Conservation (phyloP, 192 early-diverging fungal genomes). For the Coemansia sp. region DNA sequence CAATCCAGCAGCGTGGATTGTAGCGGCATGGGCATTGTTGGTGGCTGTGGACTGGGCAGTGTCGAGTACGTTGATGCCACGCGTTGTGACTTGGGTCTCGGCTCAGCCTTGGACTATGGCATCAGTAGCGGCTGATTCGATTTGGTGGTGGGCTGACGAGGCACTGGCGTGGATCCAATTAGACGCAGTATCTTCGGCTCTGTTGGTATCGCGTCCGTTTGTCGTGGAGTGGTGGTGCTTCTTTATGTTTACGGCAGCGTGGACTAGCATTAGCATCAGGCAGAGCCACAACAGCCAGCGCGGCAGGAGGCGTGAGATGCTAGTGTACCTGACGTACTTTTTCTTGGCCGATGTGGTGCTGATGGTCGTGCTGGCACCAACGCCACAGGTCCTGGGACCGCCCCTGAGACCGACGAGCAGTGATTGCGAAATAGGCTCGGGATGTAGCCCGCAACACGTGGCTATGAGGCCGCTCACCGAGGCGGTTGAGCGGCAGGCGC, state of each 20-base stretch:
- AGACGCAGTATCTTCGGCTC: constrained; percentile 8
- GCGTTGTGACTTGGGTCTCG: constrained; percentile 24
- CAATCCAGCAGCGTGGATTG: constrained; percentile 16
- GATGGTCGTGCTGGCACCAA: constrained; percentile 8
- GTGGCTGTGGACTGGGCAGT: constrained; percentile 36
- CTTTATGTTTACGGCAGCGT: constrained; percentile 10
- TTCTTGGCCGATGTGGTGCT: constrained; percentile 22
- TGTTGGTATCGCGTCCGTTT: constrained; percentile 29
- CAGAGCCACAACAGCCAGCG: neutral
- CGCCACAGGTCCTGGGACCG: neutral
- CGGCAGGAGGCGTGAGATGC: constrained; percentile 7
- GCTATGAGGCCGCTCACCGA: neutral
- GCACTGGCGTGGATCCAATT: constrained; percentile 29
- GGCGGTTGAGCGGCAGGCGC: constrained; percentile 17
- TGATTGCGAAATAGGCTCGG: neutral
- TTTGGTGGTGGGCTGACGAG: constrained; percentile 36
- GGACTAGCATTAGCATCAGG: neutral
- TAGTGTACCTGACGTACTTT: constrained; percentile 32
- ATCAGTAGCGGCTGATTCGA: constrained; percentile 16
- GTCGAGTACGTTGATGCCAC: constrained; percentile 31
- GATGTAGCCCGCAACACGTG: neutral
- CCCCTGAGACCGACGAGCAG: neutral
- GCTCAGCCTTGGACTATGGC: constrained; percentile 25
- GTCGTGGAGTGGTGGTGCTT: constrained; percentile 41
- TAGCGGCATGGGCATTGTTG: constrained; percentile 31